Evolutionary conservation across 345 rosid genomes (phyloP), one percentile per base, ranked within the genome.

Genomic region (Raphanus sativus): DNA sequence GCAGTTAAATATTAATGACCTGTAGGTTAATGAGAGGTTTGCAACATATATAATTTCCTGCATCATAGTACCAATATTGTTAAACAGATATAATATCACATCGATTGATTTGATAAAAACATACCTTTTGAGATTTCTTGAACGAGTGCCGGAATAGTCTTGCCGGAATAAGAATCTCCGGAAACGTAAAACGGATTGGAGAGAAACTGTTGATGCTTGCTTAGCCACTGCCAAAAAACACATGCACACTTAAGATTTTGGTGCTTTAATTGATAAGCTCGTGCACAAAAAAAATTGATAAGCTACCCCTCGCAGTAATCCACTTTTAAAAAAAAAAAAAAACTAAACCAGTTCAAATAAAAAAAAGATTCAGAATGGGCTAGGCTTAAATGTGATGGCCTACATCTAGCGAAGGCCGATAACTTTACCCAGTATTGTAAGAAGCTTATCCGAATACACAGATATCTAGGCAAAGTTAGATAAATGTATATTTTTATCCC

Each of bases 121-220:
- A 25, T 36, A 77, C 81, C 81, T 64, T 40, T 6, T 29, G 73
- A 74, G 42, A 90, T 86, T 15, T 75, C 70, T 69, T 88, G 84
- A 75, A 74, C 86, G 3, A 87, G 9, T 9, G 80, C 78, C 6
- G 98, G 98, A 52, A 90, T 65, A 24, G 67, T 74, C 7, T 80
- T 13, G 74, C 96, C 94, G 1, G 98, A 70, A 78, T 86, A 90
- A 0, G 98, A 92, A 77, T 89, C 91, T 56, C 98, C 96, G 0
- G 82, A 70, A 0, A 89, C 38, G 34, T 86, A 92, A 17, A 92
- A 9, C 2, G 87, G 87, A 55, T 80, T 87, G 6, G 86, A 81
- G 9, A 42, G 45, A 76, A 86, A 87, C 8, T 85, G 83, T 6
- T 87, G 87, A 74, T 87, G 96, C 62, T 77, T 75, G 6, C 59